Conservation (phyloP, 2,329 filamentous ascomycete species). For the Sclerotinia glacialis region DNA sequence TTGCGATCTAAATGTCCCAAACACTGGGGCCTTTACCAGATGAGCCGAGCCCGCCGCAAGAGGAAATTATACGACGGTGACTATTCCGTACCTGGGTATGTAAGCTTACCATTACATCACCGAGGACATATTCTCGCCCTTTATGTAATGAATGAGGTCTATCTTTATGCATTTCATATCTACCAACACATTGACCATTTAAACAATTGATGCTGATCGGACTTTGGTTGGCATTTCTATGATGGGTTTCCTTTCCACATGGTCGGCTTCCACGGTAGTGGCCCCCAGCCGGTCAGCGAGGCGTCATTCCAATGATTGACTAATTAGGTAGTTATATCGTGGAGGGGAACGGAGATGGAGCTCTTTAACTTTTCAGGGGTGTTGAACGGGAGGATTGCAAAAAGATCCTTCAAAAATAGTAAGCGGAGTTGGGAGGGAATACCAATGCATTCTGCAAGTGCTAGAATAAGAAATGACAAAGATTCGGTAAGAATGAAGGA, state of each 20-base stretch:
- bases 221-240: background rate
- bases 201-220: background rate
- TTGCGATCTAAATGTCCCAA: background rate
- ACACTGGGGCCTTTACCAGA: no score
- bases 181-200: background rate
- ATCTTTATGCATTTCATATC: background rate
- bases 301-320: background rate
- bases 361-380: background rate
- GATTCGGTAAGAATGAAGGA: no score
- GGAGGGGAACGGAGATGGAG: no score
- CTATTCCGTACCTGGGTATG: background rate
- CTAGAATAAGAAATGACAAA: background rate
- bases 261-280: background rate
- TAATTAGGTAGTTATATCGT: background rate
- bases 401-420: background rate
- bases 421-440: background rate
- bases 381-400: background rate
- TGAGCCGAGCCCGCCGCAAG: background rate
- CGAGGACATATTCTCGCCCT: background rate
- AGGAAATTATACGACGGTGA: background rate
- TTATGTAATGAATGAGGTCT: background rate
- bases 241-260: background rate
- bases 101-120: background rate
- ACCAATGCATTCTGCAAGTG: background rate
- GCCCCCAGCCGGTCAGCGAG: background rate